Evolutionary conservation across 1,284 basidiomycete genomes (phyloP), one percentile per base, ranked within the genome.

Genomic region (Pascua sp.): DNA sequence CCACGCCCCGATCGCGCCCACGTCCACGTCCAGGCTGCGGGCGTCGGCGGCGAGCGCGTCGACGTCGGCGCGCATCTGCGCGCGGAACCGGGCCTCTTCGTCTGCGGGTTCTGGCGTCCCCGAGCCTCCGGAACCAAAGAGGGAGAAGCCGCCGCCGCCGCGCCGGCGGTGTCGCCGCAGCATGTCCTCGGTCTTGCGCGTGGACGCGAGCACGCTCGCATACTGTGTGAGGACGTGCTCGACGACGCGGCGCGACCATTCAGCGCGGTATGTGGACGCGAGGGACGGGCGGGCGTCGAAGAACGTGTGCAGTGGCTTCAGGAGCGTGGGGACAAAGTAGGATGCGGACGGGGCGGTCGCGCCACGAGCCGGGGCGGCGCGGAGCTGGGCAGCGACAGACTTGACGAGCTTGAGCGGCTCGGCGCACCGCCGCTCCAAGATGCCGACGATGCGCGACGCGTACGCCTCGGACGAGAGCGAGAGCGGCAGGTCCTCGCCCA

Each of bases 111-210:
- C 51, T 32, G 24, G 24, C 7, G 24, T 32, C 24, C 24, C 24
- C 5, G 42, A 11, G 40, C 75, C 74, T 18, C 47, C 57, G 44
- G 59, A 32, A 5, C 61, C 63, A 68, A 95, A 94, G 32, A 92
- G 78, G 2, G 67, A 68, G 71, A 91, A 89, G 0, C 86, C 81
- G 0, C 84, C 79, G 65, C 88, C 90, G 68, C 90, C 89, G 42
- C 87, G 87, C 73, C 90, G 93, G 69, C 91, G 91, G 64, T 94
- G 81, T 45, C 89, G 84, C 18, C 87, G 81, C 38, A 96, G 79
- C 8, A 90, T 87, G 67, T 94, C 91, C 67, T 96, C 91, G 1
- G 89, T 90, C 79, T 94, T 94, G 73, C 86, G 89, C 81, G 94
- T 91, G 7, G 85, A 85, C 5, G 85, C 81, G 32, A 96, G 80